phyloP scores from a whole-genome alignment of 2,329 filamentous ascomycete genomes.

The Lecanicillium sp. region DNA sequence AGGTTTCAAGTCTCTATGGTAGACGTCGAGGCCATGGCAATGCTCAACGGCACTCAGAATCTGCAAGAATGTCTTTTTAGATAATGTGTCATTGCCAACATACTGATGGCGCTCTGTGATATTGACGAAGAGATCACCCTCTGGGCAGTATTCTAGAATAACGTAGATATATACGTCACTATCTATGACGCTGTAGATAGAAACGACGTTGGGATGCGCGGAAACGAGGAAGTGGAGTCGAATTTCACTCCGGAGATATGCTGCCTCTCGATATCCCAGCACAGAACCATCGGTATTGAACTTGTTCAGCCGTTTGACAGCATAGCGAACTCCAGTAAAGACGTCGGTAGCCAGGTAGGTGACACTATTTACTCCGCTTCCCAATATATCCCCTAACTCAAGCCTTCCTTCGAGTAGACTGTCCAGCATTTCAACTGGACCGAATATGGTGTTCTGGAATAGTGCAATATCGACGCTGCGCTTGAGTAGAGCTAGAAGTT shows the following conservation, averaged over 20 bases:
- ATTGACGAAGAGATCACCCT: constrained; percentile 93
- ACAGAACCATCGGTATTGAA: constrained; percentile 60
- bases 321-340: too few species aligned
- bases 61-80: constrained; percentile 83
- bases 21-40: constrained; percentile 89
- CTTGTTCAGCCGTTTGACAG: too few species aligned
- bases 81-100: constrained; percentile 82
- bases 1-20: constrained; percentile 94
- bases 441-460: too few species aligned
- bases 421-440: too few species aligned
- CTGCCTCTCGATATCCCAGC: constrained; percentile 75
- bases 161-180: constrained; percentile 89
- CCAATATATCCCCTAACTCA: too few species aligned
- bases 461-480: too few species aligned
- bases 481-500: too few species aligned
- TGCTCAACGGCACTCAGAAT: constrained; percentile 92
- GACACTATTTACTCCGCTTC: too few species aligned
- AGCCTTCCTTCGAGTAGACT: too few species aligned
- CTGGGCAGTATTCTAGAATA: constrained; percentile 92
- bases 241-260: constrained; percentile 91
- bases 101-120: constrained; percentile 94
- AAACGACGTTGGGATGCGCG: constrained; percentile 85
- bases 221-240: constrained; percentile 83
- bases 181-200: constrained; percentile 88
- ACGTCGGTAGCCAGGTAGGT: too few species aligned